Base-by-base conservation (phyloP, 768 basidiomycete genomes). In the Austroboletus eburneus region DNA sequence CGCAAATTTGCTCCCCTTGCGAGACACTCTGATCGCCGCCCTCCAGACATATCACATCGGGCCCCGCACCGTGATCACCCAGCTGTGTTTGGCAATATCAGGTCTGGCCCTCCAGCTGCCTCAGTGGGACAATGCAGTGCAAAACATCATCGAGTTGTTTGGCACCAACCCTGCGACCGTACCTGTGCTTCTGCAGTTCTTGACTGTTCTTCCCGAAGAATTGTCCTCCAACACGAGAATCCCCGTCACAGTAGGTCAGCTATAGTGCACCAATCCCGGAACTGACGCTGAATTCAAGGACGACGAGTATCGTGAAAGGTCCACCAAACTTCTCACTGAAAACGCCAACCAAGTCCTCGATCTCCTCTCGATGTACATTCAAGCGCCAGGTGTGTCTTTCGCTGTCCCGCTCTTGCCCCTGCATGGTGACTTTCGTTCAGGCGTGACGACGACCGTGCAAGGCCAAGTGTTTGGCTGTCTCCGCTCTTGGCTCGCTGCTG, bases 131-230 rank as follows among this genome's bases (percentile, higher is more conserved):
- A 80, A 90, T 62, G 81, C 86, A 1, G 83, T 96, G 3, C 79
- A 84, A 49, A 73, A 75, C 33, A 77, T 98, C 78, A 86, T 96
- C 57, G 83, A 90, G 36, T 72, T 74, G 17, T 92, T 94, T 68
- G 96, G 94, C 36, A 77, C 77, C 54, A 87, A 89, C 65, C 89
- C 92, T 8, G 74, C 72, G 8, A 91, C 83, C 17, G 96, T 97
- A 4, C 83, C 85, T 1, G 80, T 83, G 5, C 66, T 99, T 51
- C 67, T 99, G 47, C 86, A 94, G 62, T 98, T 98, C 67, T 64
- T 99, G 61, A 88, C 89, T 3, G 70, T 93, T 20, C 75, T 98
- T 24, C 94, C 95, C 7, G 94, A 98, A 66, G 96, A 98, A 69
- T 62, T 91, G 34, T 76, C 74, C 42, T 76, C 77, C 39, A 98